A percentile compares a stretch with the other conserved stretches of the same genome.
Evolutionary conservation across 2,329 filamentous ascomycete species (phyloP).

Genomic region (Microthyrium microscopicum): DNA sequence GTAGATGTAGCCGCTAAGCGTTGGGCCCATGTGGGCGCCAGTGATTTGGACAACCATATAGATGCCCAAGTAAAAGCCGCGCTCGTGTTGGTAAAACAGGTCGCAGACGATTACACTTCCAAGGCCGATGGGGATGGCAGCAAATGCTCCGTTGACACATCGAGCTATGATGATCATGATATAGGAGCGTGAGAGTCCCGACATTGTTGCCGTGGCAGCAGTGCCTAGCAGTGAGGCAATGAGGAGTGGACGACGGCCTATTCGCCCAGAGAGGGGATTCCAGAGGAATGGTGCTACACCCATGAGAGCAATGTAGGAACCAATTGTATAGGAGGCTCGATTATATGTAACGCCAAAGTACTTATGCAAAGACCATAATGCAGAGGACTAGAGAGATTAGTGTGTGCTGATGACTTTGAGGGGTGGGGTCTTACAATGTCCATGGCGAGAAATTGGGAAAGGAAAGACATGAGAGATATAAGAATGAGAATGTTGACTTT

Average conservation of each 20-base stretch:
- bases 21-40: slow-evolving; percentile 7
- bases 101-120: slow-evolving; percentile 5
- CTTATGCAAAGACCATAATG: slow-evolving; percentile 6
- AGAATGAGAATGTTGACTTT: slow-evolving; percentile 6
- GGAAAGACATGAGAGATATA: slow-evolving; percentile 6
- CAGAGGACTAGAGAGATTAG: slow-evolving; percentile 3
- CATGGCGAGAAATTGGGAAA: slow-evolving; percentile 4
- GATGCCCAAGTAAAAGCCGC: slow-evolving; percentile 7
- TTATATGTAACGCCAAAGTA: slow-evolving; percentile 4
- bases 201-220: not conserved
- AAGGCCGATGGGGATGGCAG: slow-evolving; percentile 2
- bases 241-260: slow-evolving; percentile 7
- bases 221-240: slow-evolving; percentile 1
- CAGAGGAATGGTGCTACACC: slow-evolving; percentile 8
- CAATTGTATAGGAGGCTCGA: slow-evolving; percentile 4
- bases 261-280: slow-evolving; percentile 6
- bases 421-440: slow-evolving; percentile 1
- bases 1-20: slow-evolving; percentile 7
- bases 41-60: slow-evolving; percentile 6
- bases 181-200: slow-evolving; percentile 4
- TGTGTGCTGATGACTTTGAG: not conserved
- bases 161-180: slow-evolving; percentile 1
- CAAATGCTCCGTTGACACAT: slow-evolving; percentile 4
- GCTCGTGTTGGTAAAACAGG: slow-evolving; percentile 7
- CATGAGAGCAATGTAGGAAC: not conserved